Evolutionary conservation across 768 basidiomycete species (phyloP).

Genomic region (Russula sp.): DNA sequence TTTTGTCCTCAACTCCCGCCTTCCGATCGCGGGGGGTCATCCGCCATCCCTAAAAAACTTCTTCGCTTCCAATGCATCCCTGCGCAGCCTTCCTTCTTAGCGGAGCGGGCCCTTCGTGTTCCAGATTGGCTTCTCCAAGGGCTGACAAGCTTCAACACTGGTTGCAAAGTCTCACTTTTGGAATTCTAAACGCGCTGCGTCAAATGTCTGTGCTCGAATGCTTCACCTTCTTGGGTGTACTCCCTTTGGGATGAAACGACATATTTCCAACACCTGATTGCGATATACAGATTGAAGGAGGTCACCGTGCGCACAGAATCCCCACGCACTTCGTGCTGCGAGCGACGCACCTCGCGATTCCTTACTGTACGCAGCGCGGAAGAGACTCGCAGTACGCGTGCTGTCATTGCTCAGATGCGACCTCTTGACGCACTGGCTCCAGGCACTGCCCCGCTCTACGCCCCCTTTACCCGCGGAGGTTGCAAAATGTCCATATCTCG

Average conservation of each 20-base stretch:
- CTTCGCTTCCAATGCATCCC: slow-evolving; percentile 1
- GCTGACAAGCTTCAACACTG: too few species aligned
- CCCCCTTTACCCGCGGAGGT: neutral
- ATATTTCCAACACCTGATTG: too few species aligned
- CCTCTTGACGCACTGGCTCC: slow-evolving; percentile 10
- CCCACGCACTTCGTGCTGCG: slow-evolving; percentile 21
- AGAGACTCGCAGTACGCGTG: slow-evolving; percentile 7
- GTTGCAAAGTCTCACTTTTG: too few species aligned
- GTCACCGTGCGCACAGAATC: slow-evolving; percentile 15
- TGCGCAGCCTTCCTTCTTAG: slow-evolving; percentile 12
- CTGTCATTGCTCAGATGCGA: slow-evolving; percentile 4
- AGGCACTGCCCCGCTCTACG: slow-evolving; percentile 5
- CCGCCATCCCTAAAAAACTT: slow-evolving; percentile 8
- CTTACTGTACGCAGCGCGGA: slow-evolving; percentile 1
- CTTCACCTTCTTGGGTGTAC: too few species aligned
- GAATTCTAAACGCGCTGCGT: too few species aligned
- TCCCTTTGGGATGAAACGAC: too few species aligned
- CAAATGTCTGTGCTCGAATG: too few species aligned
- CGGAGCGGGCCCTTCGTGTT: too few species aligned
- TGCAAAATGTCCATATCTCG: slow-evolving; percentile 15
- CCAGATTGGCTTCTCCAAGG: too few species aligned
- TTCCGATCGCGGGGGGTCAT: neutral
- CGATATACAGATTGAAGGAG: neutral
- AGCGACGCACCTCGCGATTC: slow-evolving; percentile 11
- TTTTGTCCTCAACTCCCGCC: slow-evolving; percentile 9